Percentiles rank a stretch among this genome's conserved stretches.
phyloP scores from a whole-genome alignment of 2,329 filamentous ascomycete species.

The Sclerotiophoma versabilis region DNA sequence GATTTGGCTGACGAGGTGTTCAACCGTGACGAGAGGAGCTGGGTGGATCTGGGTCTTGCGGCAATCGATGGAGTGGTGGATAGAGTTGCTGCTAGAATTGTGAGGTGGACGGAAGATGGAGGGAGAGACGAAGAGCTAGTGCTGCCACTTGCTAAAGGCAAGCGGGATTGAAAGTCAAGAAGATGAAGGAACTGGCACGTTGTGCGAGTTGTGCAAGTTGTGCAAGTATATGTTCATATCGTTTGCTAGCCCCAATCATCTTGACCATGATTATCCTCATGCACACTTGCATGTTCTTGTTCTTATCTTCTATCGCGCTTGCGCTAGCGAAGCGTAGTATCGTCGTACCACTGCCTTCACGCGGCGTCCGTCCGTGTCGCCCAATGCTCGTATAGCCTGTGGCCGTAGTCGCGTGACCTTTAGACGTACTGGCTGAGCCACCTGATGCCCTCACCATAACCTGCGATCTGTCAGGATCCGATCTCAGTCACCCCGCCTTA shows the following conservation, averaged over 20 bases:
- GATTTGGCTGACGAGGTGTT: not conserved
- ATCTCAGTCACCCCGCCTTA: no score
- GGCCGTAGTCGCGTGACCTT: not conserved
- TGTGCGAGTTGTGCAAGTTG: not conserved
- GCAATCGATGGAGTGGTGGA: constrained; percentile 34
- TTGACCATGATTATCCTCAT: constrained; percentile 1
- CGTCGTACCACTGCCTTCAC: not conserved
- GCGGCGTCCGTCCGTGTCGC: not conserved
- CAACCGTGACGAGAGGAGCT: constrained; percentile 12
- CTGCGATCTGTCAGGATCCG: constrained; percentile 12
- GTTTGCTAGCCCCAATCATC: not conserved
- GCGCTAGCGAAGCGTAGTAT: not conserved
- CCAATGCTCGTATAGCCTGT: not conserved
- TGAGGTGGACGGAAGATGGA: constrained; percentile 35
- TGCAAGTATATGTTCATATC: not conserved
- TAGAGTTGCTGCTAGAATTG: constrained; percentile 25
- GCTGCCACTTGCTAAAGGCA: constrained; percentile 25
- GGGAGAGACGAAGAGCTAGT: constrained; percentile 28
- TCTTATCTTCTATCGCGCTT: not conserved
- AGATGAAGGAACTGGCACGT: not conserved
- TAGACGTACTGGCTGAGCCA: constrained; percentile 51
- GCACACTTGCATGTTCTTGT: not conserved
- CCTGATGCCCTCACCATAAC: constrained; percentile 49
- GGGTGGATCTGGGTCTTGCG: constrained; percentile 26
- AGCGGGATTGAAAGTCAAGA: not conserved